Percentiles rank a stretch among this genome's conserved stretches.
Conservation (phyloP, 192 early-diverging fungal species). For the Coemansia sp. region DNA sequence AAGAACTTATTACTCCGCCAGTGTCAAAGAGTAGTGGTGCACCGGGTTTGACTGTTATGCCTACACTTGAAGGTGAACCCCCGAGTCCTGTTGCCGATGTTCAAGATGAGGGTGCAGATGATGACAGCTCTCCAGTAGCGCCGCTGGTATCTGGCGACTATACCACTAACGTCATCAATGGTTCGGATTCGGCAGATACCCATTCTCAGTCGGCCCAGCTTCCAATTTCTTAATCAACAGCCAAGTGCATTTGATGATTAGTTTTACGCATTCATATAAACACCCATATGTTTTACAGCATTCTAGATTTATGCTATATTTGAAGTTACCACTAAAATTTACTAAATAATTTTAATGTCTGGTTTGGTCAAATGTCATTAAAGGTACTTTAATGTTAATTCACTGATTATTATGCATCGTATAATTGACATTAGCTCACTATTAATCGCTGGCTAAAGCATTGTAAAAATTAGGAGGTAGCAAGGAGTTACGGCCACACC, state of each 20-base stretch:
- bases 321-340: too few species aligned
- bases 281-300: too few species aligned
- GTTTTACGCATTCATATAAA: not conserved
- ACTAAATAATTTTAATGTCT: too few species aligned
- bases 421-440: too few species aligned
- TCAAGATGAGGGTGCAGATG: constrained; percentile 10
- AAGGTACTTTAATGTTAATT: too few species aligned
- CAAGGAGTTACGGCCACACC: constrained; percentile 9
- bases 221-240: not conserved
- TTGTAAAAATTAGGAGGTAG: not conserved
- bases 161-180: not conserved
- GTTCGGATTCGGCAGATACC: not conserved
- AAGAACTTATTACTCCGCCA: constrained; percentile 25
- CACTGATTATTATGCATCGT: too few species aligned
- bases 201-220: not conserved
- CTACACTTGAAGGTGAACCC: not conserved
- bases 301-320: too few species aligned
- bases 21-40: constrained; percentile 11
- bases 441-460: too few species aligned
- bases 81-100: not conserved
- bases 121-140: not conserved
- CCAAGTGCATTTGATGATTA: not conserved
- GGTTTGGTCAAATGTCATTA: too few species aligned
- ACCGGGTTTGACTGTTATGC: not conserved
- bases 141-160: not conserved